Evolutionary conservation across 1,284 basidiomycete genomes (phyloP), one percentile per base, ranked within the genome.

Genomic region (Cutaneotrichosporon dermatis): DNA sequence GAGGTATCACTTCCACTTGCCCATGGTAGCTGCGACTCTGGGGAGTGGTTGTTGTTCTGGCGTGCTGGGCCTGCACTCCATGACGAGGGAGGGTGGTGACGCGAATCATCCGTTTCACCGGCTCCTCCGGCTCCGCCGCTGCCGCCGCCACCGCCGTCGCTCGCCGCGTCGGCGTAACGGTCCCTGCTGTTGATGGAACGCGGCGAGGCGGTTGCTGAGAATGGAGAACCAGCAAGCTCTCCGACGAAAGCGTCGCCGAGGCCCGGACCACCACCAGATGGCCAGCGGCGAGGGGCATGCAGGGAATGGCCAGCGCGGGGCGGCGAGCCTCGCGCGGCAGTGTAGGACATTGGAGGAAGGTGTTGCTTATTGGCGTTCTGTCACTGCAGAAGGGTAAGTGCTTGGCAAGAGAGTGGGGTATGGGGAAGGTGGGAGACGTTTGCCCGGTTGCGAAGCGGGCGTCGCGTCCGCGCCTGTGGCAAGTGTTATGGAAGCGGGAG

Each of bases 281-380:
- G 41, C 42, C 42, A 46, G n/a, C 34, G 35, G 36, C 42, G 42
- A 16, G 53, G 43, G 35, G 42, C 42, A 35, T 35, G 44, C 15
- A 54, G 15, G 6, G 42, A 45, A 40, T 35, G 36, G 54, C 62
- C 62, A 51, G 59, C 62, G 62, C 62, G 56, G 46, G 62, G 62
- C 48, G 62, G 56, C 39, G 62, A 58, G 55, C 62, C 62, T 60
- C 62, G 62, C 62, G 62, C 62, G 59, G 62, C 62, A 44, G 53
- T 45, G 43, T 53, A 58, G 50, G 62, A 56, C 62, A 63, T 63
- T 9, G 53, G 55, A 25, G 50, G 44, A 44, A 12, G 3, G n/a
- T 49, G 42, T 45, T 10, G 44, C 45, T 42, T 54, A 63, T 55
- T 60, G 55, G 53, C 51, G 55, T 49, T 16, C 43, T 48, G 58